These are phyloP conservation scores for Penicillium verrucosum DNA, from an alignment of 2,329 filamentous ascomycete species.

Conservation along the genomic window DNA sequence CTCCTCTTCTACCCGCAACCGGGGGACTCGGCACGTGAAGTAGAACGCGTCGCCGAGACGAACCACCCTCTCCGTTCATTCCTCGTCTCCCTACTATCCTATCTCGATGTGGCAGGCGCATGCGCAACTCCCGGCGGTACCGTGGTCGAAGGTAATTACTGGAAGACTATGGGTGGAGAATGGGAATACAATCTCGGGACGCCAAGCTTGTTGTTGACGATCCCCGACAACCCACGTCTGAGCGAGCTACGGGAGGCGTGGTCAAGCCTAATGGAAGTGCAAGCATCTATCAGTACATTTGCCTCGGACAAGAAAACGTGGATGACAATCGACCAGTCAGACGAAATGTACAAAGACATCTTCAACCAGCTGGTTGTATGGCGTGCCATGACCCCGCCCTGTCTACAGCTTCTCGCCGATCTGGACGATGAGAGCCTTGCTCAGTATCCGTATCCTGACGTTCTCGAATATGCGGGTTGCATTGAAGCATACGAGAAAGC, in stretches of 20 bases:
- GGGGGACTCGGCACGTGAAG: constrained; percentile 25
- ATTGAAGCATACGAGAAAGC: constrained; percentile 40
- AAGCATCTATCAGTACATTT: constrained; percentile 32
- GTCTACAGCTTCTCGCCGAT: constrained; percentile 26
- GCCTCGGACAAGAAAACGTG: constrained; percentile 32
- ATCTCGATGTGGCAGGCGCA: constrained; percentile 41
- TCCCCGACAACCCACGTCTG: constrained; percentile 23
- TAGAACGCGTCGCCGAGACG: constrained; percentile 28
- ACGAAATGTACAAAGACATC: constrained; percentile 29
- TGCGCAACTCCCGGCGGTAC: constrained; percentile 39
- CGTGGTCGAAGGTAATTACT: constrained; percentile 39
- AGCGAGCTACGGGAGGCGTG: constrained; percentile 31
- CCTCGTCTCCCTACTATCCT: constrained; percentile 40
- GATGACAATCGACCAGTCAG: constrained; percentile 30
- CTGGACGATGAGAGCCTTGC: constrained; percentile 29
- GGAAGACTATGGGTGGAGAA: constrained; percentile 37
- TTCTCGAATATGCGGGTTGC: constrained; percentile 36
- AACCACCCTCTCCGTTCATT: constrained; percentile 37
- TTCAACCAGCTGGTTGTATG: constrained; percentile 29
- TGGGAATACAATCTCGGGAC: constrained; percentile 40
- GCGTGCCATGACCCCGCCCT: constrained; percentile 29
- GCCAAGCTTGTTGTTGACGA: constrained; percentile 26
- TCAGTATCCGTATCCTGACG: constrained; percentile 29
- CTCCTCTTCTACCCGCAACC: constrained; percentile 29
- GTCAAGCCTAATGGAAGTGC: constrained; percentile 37